Conservation (phyloP, 768 basidiomycete species). For the Suillus subluteus region DNA sequence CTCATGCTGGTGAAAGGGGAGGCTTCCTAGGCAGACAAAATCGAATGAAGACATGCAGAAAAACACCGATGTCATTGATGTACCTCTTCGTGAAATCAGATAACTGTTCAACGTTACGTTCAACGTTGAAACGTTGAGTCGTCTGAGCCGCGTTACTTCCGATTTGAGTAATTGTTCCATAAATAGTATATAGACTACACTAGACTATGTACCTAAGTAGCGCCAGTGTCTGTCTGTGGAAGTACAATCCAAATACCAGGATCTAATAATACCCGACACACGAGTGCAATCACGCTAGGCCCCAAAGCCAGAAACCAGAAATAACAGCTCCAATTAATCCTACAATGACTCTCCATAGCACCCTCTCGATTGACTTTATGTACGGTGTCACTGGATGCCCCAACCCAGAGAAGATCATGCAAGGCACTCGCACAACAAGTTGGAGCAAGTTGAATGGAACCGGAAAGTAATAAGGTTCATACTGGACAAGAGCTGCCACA, state of each 20-base stretch:
- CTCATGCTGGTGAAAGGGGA: constrained; percentile 20
- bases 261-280: neutral
- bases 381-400: constrained; percentile 21
- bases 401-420: constrained; percentile 15
- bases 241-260: neutral
- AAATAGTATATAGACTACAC: neutral
- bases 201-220: neutral
- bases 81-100: no score
- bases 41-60: neutral
- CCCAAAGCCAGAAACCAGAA: constrained; percentile 32
- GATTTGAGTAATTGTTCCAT: neutral
- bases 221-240: neutral
- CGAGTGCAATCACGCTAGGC: constrained; percentile 12
- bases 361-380: constrained; percentile 28
- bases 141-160: neutral
- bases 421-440: constrained; percentile 9
- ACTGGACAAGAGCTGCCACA: constrained; percentile 38
- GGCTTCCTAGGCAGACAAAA: neutral
- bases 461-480: constrained; percentile 48
- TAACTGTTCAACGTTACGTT: no score
- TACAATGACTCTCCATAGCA: constrained; percentile 47
- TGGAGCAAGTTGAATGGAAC: constrained; percentile 54
- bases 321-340: constrained; percentile 42
- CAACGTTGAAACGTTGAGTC: neutral
- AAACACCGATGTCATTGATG: no score